Evolutionary conservation across 2,329 filamentous ascomycete species (phyloP).

Genomic region (Penicillium sp.): DNA sequence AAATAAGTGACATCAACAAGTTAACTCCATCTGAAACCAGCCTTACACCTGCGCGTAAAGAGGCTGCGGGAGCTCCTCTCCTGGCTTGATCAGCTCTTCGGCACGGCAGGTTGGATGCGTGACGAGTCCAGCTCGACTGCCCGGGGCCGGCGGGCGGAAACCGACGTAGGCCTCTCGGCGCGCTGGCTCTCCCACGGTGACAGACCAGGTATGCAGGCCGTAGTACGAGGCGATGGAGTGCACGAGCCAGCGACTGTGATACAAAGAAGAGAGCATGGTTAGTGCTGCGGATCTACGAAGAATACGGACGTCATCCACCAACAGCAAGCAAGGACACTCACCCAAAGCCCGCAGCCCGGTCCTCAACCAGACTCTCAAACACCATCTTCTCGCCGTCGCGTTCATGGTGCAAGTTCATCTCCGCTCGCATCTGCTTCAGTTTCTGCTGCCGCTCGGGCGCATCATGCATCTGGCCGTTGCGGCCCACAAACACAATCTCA

Average conservation of each 20-base stretch:
- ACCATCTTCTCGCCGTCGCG: constrained; percentile 69
- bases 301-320: neutral
- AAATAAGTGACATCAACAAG: neutral
- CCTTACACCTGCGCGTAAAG: constrained; percentile 40
- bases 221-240: constrained; percentile 94
- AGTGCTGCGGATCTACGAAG: constrained; percentile 14
- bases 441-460: constrained; percentile 55
- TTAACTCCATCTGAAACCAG: neutral
- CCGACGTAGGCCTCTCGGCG: constrained; percentile 83
- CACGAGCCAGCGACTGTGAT: constrained; percentile 79
- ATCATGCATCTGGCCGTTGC: constrained; percentile 65
- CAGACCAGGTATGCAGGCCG: constrained; percentile 79
- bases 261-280: constrained; percentile 6
- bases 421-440: constrained; percentile 48
- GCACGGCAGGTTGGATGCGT: constrained; percentile 30
- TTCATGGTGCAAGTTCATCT: constrained; percentile 31
- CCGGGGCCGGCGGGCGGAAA: constrained; percentile 47
- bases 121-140: constrained; percentile 29
- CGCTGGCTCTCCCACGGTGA: constrained; percentile 69
- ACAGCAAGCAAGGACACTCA: constrained; percentile 48
- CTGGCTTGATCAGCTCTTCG: constrained; percentile 33
- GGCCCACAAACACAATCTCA: constrained; percentile 87
- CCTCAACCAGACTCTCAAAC: constrained; percentile 76
- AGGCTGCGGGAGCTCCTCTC: constrained; percentile 40
- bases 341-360: constrained; percentile 79